Conservation (phyloP, 2,329 filamentous ascomycete species). For the Sodiomyces alkalinus region DNA sequence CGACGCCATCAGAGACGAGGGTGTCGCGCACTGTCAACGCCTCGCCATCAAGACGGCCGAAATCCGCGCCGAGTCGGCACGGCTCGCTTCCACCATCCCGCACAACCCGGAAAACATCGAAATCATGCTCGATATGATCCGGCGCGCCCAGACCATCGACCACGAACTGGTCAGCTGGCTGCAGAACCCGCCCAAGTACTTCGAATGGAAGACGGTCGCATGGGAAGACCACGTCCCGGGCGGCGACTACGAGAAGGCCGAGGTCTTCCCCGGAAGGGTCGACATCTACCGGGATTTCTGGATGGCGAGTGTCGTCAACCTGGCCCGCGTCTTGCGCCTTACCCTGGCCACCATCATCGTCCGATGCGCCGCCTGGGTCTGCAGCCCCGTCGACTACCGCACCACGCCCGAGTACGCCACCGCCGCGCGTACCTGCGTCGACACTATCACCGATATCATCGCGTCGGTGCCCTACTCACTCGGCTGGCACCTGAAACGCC, state of each 20-base stretch:
- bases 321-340: constrained; percentile 36
- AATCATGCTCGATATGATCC: constrained; percentile 34
- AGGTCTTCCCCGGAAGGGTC: constrained; percentile 44
- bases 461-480: constrained; percentile 47
- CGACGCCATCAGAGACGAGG: constrained; percentile 32
- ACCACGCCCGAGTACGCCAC: constrained; percentile 47
- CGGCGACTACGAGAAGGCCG: constrained; percentile 34
- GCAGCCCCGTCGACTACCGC: constrained; percentile 43
- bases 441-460: constrained; percentile 42
- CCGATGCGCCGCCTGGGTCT: constrained; percentile 45
- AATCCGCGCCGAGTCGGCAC: constrained; percentile 37
- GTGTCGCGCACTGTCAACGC: constrained; percentile 31
- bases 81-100: constrained; percentile 27
- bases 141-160: constrained; percentile 35
- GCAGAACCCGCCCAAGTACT: constrained; percentile 30
- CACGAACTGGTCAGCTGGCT: constrained; percentile 37
- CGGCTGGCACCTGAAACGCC: constrained; percentile 37
- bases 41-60: constrained; percentile 39
- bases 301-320: constrained; percentile 42
- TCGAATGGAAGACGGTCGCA: constrained; percentile 34
- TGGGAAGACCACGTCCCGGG: constrained; percentile 40
- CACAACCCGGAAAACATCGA: constrained; percentile 34
- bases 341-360: constrained; percentile 39
- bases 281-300: constrained; percentile 45
- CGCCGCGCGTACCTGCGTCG: constrained; percentile 32